Evolutionary conservation across 805 yeast genomes (phyloP), one percentile per base, ranked within the genome.

Genomic region (Nakazawaea wyomingensis): DNA sequence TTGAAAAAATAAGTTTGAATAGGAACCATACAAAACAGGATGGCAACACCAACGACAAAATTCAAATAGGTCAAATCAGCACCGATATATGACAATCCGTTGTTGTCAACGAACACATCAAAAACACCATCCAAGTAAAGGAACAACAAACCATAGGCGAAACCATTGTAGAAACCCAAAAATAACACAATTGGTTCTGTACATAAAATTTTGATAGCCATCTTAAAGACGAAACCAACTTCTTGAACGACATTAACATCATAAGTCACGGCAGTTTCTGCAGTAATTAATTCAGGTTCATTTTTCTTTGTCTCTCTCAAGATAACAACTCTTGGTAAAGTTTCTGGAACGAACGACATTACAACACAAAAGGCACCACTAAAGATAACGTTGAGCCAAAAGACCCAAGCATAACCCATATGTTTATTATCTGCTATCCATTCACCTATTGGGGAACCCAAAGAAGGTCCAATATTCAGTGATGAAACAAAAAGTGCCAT

Each of bases 401-500:
- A 62, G 16, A 62, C 48, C 66, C 66, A 62, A 39, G 55, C 54
- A 45, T 41, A 59, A 30, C 65, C 64, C 48, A 61, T 47, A 13
- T 44, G 48, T 1, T 31, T 21, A 44, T 60, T 62, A 35, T 56
- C 61, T 18, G 52, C 49, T 33, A 62, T 60, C 37, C 64, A 64
- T 48, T 62, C 65, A 46, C 66, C 66, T 36, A 61, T 57, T 36
- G 62, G 60, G 47, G 65, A 63, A 45, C 66, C 66, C 35, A 62
- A 39, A 13, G 63, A 57, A 30, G 66, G 65, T 43, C 66, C 66
- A 24, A 61, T 53, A 50, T 62, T 61, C 33, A 65, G 65, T 30
- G 61, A 51, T 45, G 55, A 53, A 14, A 62, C 66, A 34, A 62
- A 62, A 3, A 60, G 37, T 5, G 63, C 60, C 65, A 62, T 61